Evolutionary conservation across 1,139 yeast species (phyloP).

Genomic region (Schizosaccharomyces versatilis): DNA sequence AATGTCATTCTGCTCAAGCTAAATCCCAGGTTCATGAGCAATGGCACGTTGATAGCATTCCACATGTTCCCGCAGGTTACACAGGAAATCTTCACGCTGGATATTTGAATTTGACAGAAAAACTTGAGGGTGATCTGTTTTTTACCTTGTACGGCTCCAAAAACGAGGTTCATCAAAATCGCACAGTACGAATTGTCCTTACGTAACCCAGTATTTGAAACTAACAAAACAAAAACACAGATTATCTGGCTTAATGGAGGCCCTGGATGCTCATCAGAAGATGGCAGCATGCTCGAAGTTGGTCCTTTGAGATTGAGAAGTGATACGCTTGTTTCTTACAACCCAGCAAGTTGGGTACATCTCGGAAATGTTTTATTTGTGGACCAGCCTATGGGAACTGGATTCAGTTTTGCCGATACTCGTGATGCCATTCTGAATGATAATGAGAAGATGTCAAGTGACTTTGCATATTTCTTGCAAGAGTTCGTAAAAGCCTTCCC

Average conservation of each 20-base stretch:
- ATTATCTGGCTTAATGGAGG: constrained; percentile 64
- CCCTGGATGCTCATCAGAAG: constrained; percentile 95
- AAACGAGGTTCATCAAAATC: not conserved
- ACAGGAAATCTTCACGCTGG: not conserved
- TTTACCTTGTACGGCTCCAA: not conserved
- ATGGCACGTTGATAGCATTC: not conserved
- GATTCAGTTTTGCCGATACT: constrained; percentile 41
- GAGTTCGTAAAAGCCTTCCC: constrained; percentile 56
- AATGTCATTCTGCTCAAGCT: too few species aligned
- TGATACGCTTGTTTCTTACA: constrained; percentile 25
- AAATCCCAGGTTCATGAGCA: too few species aligned
- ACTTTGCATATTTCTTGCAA: constrained; percentile 43
- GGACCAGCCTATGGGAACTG: constrained; percentile 92
- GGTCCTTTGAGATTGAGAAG: constrained; percentile 60
- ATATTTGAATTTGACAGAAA: not conserved
- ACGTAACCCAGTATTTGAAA: not conserved
- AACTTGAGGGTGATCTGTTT: not conserved
- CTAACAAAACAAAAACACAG: not conserved
- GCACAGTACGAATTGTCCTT: not conserved
- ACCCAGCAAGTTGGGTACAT: constrained; percentile 71
- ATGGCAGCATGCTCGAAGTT: constrained; percentile 80
- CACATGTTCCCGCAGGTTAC: not conserved
- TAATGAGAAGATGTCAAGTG: constrained; percentile 29
- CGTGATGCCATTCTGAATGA: constrained; percentile 32
- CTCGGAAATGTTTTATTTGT: constrained; percentile 60